Conservation (phyloP, 768 basidiomycete species). For the Austroboletus festivus region DNA sequence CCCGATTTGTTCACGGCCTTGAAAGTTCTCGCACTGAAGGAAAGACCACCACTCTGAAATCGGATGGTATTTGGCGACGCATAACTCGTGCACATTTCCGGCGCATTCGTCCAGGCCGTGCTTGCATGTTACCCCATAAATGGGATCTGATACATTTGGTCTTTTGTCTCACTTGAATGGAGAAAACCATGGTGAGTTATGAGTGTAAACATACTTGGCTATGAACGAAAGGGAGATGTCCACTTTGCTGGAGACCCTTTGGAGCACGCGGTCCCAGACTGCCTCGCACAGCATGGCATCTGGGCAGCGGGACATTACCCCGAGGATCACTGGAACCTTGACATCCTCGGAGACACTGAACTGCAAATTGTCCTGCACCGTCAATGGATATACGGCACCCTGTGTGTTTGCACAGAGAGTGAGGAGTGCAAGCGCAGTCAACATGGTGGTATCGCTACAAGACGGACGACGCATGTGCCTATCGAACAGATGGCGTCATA, state of each 20-base stretch:
- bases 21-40: slow-evolving; percentile 74
- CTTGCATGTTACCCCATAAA: slow-evolving; percentile 76
- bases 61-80: slow-evolving; percentile 60
- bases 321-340: slow-evolving; percentile 51
- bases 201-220: slow-evolving; percentile 52
- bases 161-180: slow-evolving; percentile 37
- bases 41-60: slow-evolving; percentile 77
- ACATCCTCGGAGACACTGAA: slow-evolving; percentile 15
- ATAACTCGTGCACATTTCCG: slow-evolving; percentile 88
- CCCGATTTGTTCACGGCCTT: slow-evolving; percentile 61
- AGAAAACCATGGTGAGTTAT: slow-evolving; percentile 1
- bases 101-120: slow-evolving; percentile 82
- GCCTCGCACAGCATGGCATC: slow-evolving; percentile 82
- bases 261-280: slow-evolving; percentile 69
- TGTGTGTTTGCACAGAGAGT: slow-evolving; percentile 10
- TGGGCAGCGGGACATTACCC: slow-evolving; percentile 73
- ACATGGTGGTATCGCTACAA: slow-evolving; percentile 21
- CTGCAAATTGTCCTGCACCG: slow-evolving; percentile 20
- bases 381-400: slow-evolving; percentile 16
- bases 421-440: slow-evolving; percentile 17
- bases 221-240: slow-evolving; percentile 71
- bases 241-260: slow-evolving; percentile 59
- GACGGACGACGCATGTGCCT: background rate
- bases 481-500: slow-evolving; percentile 21
- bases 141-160: slow-evolving; percentile 57